Evolutionary conservation across 2,329 filamentous ascomycete species (phyloP), one percentile per base, ranked within the genome.

Genomic region (Ilyonectria destructans): DNA sequence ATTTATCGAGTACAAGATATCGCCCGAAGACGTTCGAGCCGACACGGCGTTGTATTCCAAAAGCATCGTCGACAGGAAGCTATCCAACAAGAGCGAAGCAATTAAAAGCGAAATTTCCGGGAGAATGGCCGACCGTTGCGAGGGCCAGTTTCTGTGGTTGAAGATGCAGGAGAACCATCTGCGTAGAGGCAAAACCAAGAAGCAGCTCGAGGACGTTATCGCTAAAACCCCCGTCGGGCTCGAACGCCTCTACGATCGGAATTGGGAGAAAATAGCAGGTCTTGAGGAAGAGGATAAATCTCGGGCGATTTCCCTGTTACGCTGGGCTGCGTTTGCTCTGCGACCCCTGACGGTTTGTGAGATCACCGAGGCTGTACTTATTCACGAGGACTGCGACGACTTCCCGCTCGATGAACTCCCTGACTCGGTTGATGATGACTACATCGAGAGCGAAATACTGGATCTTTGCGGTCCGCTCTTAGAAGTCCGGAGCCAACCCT

Each of bases 71-170:
- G 37, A 17, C 37, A 40, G 13, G 37, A 40, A 40, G 37, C 37
- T 40, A 17, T 17, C 12, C 37, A 40, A 40, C 37, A 40, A 40
- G 37, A 17, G 13, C 13, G 37, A 40, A 17, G 37, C 12, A 15
- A 40, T 17, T 6, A 40, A 40, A 5, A 40, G 37, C 3, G 37
- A 40, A 15, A 40, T 40, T 40, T 40, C 37, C 13, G 12, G 12
- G 12, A 15, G 13, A n/a, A 73, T 82, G 62, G 62, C 78, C 0
- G 56, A 75, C 3, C 66, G 73, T 1, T 80, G 75, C 29, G 67
- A 78, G 1, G 81, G 79, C 0, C 80, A 81, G 45, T 82, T 83
- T 37, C 49, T 82, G 0, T 81, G 74, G 71, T 67, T 82, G 1
- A 78, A 75, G 15, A 35, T 82, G 65, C 74, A 80, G 15, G 75